Conservation (phyloP, 305 asterid genomes). For the Solanum hybrid region DNA sequence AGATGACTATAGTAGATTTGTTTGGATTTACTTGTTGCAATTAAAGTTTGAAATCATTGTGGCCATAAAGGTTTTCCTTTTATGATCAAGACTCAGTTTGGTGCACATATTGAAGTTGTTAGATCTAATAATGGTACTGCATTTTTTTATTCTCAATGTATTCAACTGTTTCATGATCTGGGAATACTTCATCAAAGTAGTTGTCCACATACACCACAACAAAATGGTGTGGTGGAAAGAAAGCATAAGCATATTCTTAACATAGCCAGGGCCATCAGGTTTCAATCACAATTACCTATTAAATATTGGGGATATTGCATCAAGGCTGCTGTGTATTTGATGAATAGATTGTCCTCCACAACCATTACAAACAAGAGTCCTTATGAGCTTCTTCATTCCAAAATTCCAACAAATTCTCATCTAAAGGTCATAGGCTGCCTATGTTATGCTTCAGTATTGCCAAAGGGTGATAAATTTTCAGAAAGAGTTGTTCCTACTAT, state of each 20-base stretch:
- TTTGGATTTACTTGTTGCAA: neutral
- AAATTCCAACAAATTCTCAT: neutral
- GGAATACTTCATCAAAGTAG: neutral
- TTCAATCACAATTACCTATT: neutral
- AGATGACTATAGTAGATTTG: neutral
- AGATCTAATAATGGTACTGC: neutral
- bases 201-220: neutral
- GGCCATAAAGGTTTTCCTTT: neutral
- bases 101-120: neutral
- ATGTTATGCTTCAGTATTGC: neutral
- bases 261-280: neutral
- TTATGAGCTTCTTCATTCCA: neutral
- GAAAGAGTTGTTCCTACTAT: neutral
- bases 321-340: neutral
- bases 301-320: neutral
- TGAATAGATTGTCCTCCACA: neutral
- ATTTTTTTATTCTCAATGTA: neutral
- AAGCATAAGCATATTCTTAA: neutral
- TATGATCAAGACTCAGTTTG: neutral
- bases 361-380: neutral
- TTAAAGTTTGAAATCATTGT: neutral
- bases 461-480: neutral
- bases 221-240: neutral
- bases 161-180: neutral
- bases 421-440: neutral